Percentiles rank a stretch among this genome's conserved stretches.
Conservation (phyloP, 805 yeast species). For the Saturnispora dispora region DNA sequence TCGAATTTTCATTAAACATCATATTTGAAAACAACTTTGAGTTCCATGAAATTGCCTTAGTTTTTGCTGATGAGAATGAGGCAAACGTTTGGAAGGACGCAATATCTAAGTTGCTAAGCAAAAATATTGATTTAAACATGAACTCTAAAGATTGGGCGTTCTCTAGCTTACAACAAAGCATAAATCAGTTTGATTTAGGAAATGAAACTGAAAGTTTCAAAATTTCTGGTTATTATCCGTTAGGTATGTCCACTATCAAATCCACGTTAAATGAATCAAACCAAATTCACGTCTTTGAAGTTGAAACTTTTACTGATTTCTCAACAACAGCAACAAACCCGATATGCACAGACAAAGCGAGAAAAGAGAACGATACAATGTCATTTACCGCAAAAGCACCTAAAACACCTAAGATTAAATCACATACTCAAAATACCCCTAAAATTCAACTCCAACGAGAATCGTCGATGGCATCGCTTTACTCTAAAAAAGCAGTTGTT, state of each 20-base stretch:
- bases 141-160: constrained; percentile 16
- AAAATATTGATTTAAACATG: neutral
- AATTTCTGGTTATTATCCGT: constrained; percentile 7
- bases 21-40: constrained; percentile 35
- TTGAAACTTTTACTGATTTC: neutral
- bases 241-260: neutral
- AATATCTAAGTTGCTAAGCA: constrained; percentile 2
- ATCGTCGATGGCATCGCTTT: neutral
- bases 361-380: neutral
- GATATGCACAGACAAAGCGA: neutral
- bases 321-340: neutral
- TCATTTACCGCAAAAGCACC: neutral
- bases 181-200: constrained; percentile 8
- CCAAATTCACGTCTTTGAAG: constrained; percentile 1
- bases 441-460: neutral
- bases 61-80: constrained; percentile 29
- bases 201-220: constrained; percentile 9
- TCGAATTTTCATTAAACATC: constrained; percentile 32
- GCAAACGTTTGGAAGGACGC: constrained; percentile 33
- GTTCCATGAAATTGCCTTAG: constrained; percentile 37
- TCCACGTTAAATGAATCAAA: neutral
- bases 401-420: neutral
- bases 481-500: neutral
- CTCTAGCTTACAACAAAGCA: constrained; percentile 16
- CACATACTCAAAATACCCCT: neutral